These are phyloP conservation scores for Phaffomyces opuntiae DNA, from an alignment of 805 yeast genomes.

Conservation along the genomic window DNA sequence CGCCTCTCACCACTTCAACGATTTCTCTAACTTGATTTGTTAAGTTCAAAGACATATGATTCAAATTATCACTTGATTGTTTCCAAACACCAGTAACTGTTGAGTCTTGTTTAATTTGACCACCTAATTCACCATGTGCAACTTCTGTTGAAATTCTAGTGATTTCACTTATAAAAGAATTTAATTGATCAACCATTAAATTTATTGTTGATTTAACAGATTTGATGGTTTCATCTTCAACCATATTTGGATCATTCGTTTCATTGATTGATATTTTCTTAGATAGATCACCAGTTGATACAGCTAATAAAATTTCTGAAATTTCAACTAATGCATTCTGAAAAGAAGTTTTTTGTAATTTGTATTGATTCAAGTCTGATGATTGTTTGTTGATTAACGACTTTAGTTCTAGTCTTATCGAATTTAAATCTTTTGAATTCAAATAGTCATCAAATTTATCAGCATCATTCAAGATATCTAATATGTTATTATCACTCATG, in stretches of 20 bases:
- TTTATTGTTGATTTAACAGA: constrained; percentile 79
- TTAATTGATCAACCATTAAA: constrained; percentile 79
- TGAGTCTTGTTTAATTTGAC: constrained; percentile 67
- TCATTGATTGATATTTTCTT: constrained; percentile 41
- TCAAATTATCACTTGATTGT: constrained; percentile 78
- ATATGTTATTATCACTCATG: background rate
- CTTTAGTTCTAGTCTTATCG: background rate
- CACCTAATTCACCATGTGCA: constrained; percentile 84
- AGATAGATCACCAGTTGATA: constrained; percentile 77
- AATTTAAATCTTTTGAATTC: background rate
- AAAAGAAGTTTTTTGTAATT: background rate
- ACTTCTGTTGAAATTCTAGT: constrained; percentile 84
- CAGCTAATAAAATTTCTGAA: constrained; percentile 80
- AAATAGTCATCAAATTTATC: background rate
- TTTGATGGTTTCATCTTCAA: constrained; percentile 59
- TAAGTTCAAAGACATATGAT: constrained; percentile 83
- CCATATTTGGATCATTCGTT: constrained; percentile 27
- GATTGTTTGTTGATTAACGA: background rate
- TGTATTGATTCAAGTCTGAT: background rate
- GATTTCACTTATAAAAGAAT: constrained; percentile 80
- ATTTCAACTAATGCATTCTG: constrained; percentile 39
- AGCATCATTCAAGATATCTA: background rate
- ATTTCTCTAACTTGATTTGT: constrained; percentile 87
- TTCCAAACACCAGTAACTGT: constrained; percentile 86
- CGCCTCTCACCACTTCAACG: constrained; percentile 85